Base-by-base conservation (phyloP, 768 basidiomycete species). In the Myochromella boudieri region DNA sequence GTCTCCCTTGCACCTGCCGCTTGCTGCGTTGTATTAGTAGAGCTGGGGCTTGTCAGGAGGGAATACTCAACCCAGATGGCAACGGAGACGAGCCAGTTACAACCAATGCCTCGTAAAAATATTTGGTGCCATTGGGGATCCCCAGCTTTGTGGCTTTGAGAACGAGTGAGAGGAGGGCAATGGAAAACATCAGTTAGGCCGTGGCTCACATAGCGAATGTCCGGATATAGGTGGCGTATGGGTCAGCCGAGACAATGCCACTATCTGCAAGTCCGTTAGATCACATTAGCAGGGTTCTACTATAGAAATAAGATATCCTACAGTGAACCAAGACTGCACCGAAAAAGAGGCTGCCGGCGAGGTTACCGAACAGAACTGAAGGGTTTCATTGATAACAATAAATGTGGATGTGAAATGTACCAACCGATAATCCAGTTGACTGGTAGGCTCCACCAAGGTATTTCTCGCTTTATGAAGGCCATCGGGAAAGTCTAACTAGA, bases 81-180 rank as follows among this genome's bases (percentile, higher is more conserved):
- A 4, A 87, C 64, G 49, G 75, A 84, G 28, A 88, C 86, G 1
- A 88, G 71, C 85, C 84, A 88, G 54, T 88, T 88, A 53, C 86
- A 88, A 5, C 77, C 86, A 52, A 88, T 85, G 0, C 85, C 86
- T 12, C 85, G 71, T 15, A 88, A 64, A 65, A 88, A 81, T 28
- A 88, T 82, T 59, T 88, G 80, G 60, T 86, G 72, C 85, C 85
- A 88, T 25, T 72, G 63, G 1, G 86, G 86, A 9, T 80, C 77
- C 1, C 65, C 65, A 1, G 85, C 85, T 59, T 87, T 88, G 29
- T 76, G 60, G 37, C 85, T 87, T 39, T 8, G 14, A 14, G 26
- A 43, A 20, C 20, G 22, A 15, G 48, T 27, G 31, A 50, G 26
- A 44, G 42, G 44, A 17, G 6, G 20, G 6, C 15, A 1, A 5